Evolutionary conservation across 2,329 filamentous ascomycete genomes (phyloP).

Genomic region (Gnomoniopsis smithogilvyi): DNA sequence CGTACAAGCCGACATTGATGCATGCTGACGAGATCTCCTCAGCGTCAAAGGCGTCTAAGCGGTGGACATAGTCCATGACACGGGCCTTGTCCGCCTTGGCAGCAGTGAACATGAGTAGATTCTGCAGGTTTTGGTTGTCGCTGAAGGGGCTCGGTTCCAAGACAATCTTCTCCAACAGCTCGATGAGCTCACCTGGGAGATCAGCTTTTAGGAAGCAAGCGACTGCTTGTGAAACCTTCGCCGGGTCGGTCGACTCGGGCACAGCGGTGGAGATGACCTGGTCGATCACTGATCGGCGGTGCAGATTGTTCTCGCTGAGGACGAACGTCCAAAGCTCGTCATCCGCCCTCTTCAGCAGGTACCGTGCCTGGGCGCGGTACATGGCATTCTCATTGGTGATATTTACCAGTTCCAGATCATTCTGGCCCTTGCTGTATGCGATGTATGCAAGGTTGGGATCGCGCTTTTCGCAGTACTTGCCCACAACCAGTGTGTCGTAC

Average conservation of each 20-base stretch:
- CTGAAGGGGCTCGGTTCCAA: conserved; percentile 99
- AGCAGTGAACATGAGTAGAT: conserved; percentile 92
- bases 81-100: conserved; percentile 94
- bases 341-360: conserved; percentile 87
- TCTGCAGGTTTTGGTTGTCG: conserved; percentile 95
- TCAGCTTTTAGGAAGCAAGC: conserved; percentile 90
- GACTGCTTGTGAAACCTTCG: conserved; percentile 92
- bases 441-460: conserved; percentile 95
- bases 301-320: conserved; percentile 91
- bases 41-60: conserved; percentile 82
- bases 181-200: conserved; percentile 89
- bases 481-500: conserved; percentile 87
- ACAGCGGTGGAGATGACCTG: conserved; percentile 96
- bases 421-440: conserved; percentile 93
- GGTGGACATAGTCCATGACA: conserved; percentile 94
- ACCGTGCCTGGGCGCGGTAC: conserved; percentile 97
- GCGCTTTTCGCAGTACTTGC: conserved; percentile 98
- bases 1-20: conserved; percentile 90
- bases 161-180: conserved; percentile 98
- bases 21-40: conserved; percentile 91
- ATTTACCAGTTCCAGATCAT: conserved; percentile 93
- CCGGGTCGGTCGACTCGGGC: conserved; percentile 85
- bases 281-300: conserved; percentile 89
- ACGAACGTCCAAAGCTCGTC: conserved; percentile 92
- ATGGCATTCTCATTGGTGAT: conserved; percentile 99